phyloP scores from a whole-genome alignment of 108 stramenopile genomes.

The Parmales sp. region DNA sequence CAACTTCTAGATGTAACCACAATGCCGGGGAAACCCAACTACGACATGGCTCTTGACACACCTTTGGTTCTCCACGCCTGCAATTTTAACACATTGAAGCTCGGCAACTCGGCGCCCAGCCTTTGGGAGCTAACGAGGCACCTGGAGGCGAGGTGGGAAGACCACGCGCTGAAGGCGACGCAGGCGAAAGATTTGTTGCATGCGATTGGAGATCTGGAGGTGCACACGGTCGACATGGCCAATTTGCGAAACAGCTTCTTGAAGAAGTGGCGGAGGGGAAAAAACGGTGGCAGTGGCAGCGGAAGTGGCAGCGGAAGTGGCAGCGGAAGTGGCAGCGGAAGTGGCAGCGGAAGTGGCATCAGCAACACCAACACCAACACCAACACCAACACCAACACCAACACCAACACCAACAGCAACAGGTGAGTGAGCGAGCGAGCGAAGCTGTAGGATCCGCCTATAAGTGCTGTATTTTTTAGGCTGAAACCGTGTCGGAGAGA shows the following conservation, averaged over 20 bases:
- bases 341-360: not conserved
- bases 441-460: constrained; percentile 19
- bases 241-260: constrained; percentile 37
- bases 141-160: constrained; percentile 63
- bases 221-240: constrained; percentile 26
- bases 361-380: constrained; percentile 15
- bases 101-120: constrained; percentile 58
- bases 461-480: constrained; percentile 16
- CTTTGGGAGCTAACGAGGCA: constrained; percentile 55
- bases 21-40: constrained; percentile 83
- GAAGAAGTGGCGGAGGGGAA: constrained; percentile 41
- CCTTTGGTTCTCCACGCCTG: constrained; percentile 87
- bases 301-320: not conserved
- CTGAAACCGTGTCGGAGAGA: constrained; percentile 16
- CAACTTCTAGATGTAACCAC: constrained; percentile 69
- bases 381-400: no score
- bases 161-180: constrained; percentile 49
- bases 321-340: constrained; percentile 10
- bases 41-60: constrained; percentile 74
- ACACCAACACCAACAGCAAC: no score
- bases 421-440: no score
- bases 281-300: constrained; percentile 15
- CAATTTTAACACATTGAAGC: constrained; percentile 50
- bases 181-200: constrained; percentile 54
- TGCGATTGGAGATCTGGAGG: constrained; percentile 28